Evolutionary conservation across 129 eudicot species (phyloP), one percentile per base, ranked within the genome.

Genomic region (Lactuca sativa): DNA sequence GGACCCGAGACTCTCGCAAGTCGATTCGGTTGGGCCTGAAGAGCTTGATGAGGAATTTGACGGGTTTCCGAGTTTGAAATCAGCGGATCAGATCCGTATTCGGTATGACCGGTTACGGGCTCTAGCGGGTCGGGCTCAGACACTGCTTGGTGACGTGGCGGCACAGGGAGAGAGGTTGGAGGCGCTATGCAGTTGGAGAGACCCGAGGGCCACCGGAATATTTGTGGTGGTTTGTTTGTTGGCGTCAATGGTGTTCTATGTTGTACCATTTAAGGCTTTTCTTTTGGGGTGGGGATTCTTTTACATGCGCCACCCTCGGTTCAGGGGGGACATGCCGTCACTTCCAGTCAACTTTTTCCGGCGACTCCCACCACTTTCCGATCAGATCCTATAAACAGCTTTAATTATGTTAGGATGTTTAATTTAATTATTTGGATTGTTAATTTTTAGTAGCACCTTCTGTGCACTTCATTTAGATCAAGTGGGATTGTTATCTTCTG

Each of bases 31-130:
- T 34, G 87, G 90, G 6, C 80, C 74, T 0, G 98, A 93, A 36
- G 98, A 93, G 81, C 86, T 93, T 0, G 98, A 89, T 8, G 98
- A 93, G 66, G 98, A 93, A 65, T 93, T 93, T 70, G 97, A 89
- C 44, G 90, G 87, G 52, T 87, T 86, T 48, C 98, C 98, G 0
- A 77, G 86, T 66, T 73, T 86, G 4, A 77, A 90, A 48, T 36
- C 92, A 21, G 47, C 74, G 0, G 98, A 93, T 40, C 92, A 85
- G 15, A 82, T 93, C 21, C 87, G 92, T 2, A 34, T 85, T 5
- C 67, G 98, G 33, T 93, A 93, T 40, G 98, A 93, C 72, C 66
- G 98, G 30, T 76, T 93, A 43, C 73, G 97, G 69, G 92, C 95
- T 8, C 77, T 93, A 32, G 97, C 95, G 0, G 92, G 95, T 0